Base-by-base conservation (phyloP, 768 basidiomycete genomes). In the Sarcodon aspratus region DNA sequence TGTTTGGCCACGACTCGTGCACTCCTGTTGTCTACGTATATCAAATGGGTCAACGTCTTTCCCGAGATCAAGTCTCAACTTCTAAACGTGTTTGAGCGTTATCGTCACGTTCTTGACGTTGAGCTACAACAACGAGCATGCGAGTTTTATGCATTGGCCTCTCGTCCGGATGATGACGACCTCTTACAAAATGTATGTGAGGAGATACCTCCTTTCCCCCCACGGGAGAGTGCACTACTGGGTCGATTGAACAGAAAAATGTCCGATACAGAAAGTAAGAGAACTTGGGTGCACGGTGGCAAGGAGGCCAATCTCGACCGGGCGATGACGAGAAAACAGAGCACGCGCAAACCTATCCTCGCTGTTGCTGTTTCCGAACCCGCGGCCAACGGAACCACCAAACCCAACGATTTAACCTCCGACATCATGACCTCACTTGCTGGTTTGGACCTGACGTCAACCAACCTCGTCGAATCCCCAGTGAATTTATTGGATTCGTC, bases 21-120 rank as follows among this genome's bases (percentile, higher is more conserved):
- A 0, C 73, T 99, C 32, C 78, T 99, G 27, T 73, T 99, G 34
- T 95, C 96, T 9, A 97, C 96, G 1, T 99, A 99, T 63, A 85
- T 97, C 70, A 99, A 99, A 76, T 98, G 95, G 95, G 92, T 96
- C 54, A 99, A 99, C 62, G 89, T 99, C 49, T 99, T 98, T 66
- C 96, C 96, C 15, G 96, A 99, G 64, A 96, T 99, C 68, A 96
- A 94, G 58, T 76, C 83, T 7, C 93, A 97, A 55, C 78, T 99
- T 31, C 58, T 97, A 62, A 87, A 84, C 63, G 91, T 98, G 57
- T 96, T 99, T 57, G 93, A 97, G 57, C 89, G 93, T 12, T 98
- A 96, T 61, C 82, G 92, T n/a, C 91, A 95, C 59, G 90, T 97
- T 42, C 79, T 99, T 11, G 96, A 99, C 64, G 83, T 93, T 13